These are phyloP conservation scores for Plasmodium gallinaceum DNA, from an alignment of 169 alveolate species.

Conservation along the genomic window DNA sequence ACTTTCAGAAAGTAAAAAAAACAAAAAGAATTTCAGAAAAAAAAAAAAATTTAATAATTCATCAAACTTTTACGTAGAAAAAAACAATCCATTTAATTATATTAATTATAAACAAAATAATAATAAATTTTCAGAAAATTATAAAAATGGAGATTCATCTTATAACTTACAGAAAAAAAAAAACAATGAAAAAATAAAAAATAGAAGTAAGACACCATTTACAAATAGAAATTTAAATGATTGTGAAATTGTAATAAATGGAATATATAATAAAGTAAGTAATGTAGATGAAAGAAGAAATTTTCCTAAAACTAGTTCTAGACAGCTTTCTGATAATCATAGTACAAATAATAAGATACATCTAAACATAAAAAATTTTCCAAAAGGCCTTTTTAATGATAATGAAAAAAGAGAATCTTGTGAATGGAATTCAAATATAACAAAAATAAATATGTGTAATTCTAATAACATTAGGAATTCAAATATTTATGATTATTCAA, in stretches of 20 bases:
- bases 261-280: slow-evolving; percentile 3
- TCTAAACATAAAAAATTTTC: not conserved
- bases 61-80: not conserved
- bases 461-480: slow-evolving; percentile 10
- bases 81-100: not conserved
- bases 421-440: slow-evolving; percentile 2
- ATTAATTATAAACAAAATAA: not conserved
- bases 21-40: slow-evolving; percentile 5
- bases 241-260: slow-evolving; percentile 24
- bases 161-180: slow-evolving; percentile 53
- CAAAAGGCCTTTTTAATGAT: slow-evolving; percentile 4
- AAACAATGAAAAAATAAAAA: slow-evolving; percentile 32
- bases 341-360: not conserved
- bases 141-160: slow-evolving; percentile 28
- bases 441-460: slow-evolving; percentile 3
- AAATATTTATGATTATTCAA: slow-evolving; percentile 18
- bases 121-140: not conserved
- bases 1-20: slow-evolving; percentile 36
- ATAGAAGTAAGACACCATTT: slow-evolving; percentile 4
- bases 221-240: not conserved
- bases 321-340: not conserved
- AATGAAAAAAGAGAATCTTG: slow-evolving; percentile 56
- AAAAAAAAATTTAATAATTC: slow-evolving; percentile 2
- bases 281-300: not conserved
- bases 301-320: not conserved